phyloP scores from a whole-genome alignment of 768 basidiomycete genomes.

The Epithele typhae region DNA sequence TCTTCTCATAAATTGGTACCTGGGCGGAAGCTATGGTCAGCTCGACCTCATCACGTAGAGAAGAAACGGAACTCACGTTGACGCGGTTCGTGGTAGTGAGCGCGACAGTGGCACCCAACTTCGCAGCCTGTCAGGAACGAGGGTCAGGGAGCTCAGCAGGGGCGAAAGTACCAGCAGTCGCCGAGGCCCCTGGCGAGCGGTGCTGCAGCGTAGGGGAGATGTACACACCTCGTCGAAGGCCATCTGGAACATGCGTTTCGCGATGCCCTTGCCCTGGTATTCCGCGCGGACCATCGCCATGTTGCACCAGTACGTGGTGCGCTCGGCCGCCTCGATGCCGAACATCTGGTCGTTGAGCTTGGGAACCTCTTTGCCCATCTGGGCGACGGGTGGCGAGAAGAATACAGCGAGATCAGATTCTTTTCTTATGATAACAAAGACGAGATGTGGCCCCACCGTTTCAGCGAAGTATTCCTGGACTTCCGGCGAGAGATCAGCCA shows the following conservation, averaged over 20 bases:
- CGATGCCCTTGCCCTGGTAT: conserved; percentile 14
- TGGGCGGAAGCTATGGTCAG: not conserved
- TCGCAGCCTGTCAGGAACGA: conserved; percentile 1
- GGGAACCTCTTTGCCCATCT: not conserved
- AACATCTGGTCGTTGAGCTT: not conserved
- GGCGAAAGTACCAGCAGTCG: no score
- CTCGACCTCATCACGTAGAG: not conserved
- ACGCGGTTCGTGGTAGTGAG: conserved; percentile 3
- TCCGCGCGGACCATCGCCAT: conserved; percentile 13
- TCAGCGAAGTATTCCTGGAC: conserved; percentile 13
- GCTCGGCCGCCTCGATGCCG: conserved; percentile 1
- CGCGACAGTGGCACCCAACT: conserved; percentile 1
- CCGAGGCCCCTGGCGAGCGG: no score
- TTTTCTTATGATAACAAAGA: not conserved
- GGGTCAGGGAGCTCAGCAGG: no score
- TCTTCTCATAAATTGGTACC: not conserved
- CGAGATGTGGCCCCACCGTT: conserved; percentile 3
- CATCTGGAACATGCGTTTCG: conserved; percentile 6
- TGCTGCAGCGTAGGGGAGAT: not conserved
- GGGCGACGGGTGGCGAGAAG: not conserved
- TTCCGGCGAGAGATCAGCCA: conserved; percentile 13
- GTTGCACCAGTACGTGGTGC: conserved; percentile 13
- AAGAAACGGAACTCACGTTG: not conserved
- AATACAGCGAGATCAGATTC: not conserved
- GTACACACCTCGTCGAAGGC: conserved; percentile 7